Conservation (phyloP, 169 alveolate species). For the Theileria orientalis region DNA sequence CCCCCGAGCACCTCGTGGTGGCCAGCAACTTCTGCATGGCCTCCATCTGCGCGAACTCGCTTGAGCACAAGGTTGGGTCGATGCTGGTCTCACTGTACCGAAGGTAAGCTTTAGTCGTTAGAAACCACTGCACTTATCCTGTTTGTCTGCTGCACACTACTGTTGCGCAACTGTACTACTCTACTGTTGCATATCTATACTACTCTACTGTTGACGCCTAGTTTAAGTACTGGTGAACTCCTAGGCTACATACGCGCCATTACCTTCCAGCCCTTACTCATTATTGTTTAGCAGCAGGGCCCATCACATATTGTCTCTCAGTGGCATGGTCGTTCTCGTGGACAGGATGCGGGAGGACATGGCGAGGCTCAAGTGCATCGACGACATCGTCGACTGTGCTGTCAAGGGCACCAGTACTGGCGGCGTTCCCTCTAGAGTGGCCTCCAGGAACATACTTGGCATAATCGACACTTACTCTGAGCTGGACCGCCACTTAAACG, state of each 20-base stretch:
- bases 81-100: slow-evolving; percentile 17
- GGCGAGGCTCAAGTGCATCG: slow-evolving; percentile 24
- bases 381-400: slow-evolving; percentile 25
- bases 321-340: slow-evolving; percentile 41
- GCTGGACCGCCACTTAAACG: slow-evolving; percentile 10
- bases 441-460: slow-evolving; percentile 39
- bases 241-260: too few relatives aligned
- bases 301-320: slow-evolving; percentile 22
- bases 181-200: too few relatives aligned
- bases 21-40: slow-evolving; percentile 44
- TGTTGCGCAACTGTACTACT: too few relatives aligned
- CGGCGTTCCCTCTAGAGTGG: slow-evolving; percentile 17
- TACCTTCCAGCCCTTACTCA: too few relatives aligned
- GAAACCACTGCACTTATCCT: background rate
- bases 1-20: slow-evolving; percentile 53
- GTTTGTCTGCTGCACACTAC: too few relatives aligned
- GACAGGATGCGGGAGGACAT: slow-evolving; percentile 43
- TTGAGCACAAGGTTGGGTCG: slow-evolving; percentile 21
- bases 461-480: slow-evolving; percentile 17
- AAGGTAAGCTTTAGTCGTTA: slow-evolving; percentile 27
- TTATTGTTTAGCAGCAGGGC: slow-evolving; percentile 35
- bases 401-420: slow-evolving; percentile 38
- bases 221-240: too few relatives aligned
- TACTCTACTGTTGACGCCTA: too few relatives aligned
- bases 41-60: slow-evolving; percentile 28